phyloP scores from a whole-genome alignment of 345 rosid genomes.

The Stellera chamaejasme region DNA sequence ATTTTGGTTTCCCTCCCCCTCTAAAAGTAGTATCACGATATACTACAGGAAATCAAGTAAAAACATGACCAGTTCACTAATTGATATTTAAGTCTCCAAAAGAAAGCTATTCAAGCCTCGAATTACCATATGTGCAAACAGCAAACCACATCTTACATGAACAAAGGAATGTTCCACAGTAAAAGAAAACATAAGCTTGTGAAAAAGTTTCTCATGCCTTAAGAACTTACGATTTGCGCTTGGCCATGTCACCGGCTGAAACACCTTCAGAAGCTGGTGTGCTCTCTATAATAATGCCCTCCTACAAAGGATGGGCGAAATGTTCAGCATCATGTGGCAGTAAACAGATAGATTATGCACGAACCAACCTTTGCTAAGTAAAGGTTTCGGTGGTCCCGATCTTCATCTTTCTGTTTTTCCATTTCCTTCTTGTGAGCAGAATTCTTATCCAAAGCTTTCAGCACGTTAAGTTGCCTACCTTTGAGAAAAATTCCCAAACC shows the following conservation, averaged over 20 bases:
- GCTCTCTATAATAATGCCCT: constrained; percentile 81
- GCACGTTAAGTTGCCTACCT: constrained; percentile 68
- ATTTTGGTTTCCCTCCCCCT: too few relatives aligned
- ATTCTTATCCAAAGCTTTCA: constrained; percentile 79
- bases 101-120: too few relatives aligned
- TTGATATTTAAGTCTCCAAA: too few relatives aligned
- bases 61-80: too few relatives aligned
- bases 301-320: constrained; percentile 35
- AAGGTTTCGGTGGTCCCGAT: constrained; percentile 67
- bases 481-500: constrained; percentile 67
- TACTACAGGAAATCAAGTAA: too few relatives aligned
- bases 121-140: too few relatives aligned
- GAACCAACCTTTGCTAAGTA: constrained; percentile 74
- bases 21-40: too few relatives aligned
- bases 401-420: constrained; percentile 66
- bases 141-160: too few relatives aligned
- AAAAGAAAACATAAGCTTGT: not conserved
- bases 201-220: not conserved
- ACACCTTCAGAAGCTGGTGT: constrained; percentile 88
- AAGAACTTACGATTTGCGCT: constrained; percentile 44
- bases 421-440: constrained; percentile 64
- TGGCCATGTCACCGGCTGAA: constrained; percentile 70
- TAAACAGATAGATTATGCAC: not conserved
- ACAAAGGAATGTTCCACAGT: not conserved
- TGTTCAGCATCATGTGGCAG: not conserved